A percentile compares a stretch with the other conserved stretches of the same genome.
Evolutionary conservation across 2,329 filamentous ascomycete genomes (phyloP).

Genomic region (Mariannaea sp.): DNA sequence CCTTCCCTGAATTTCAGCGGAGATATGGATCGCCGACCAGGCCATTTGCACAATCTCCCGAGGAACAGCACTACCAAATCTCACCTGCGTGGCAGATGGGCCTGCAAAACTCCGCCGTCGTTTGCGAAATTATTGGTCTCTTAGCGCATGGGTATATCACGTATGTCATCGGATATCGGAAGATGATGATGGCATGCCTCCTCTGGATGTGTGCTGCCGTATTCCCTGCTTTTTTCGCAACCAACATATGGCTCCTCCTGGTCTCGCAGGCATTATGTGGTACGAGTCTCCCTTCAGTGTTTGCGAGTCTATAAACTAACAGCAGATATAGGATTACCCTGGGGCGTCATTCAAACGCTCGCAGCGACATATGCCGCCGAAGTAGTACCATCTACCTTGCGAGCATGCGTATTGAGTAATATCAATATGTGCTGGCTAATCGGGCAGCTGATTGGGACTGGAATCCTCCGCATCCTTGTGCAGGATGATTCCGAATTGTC

Average conservation of each 20-base stretch:
- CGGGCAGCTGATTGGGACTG: conserved; percentile 43
- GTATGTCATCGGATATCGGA: conserved; percentile 40
- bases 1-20: conserved; percentile 23
- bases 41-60: no score
- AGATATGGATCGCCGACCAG: conserved; percentile 26
- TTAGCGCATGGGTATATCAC: conserved; percentile 26
- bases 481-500: conserved; percentile 7
- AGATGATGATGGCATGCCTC: conserved; percentile 57
- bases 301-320: no score
- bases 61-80: no score
- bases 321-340: conserved; percentile 27
- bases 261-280: conserved; percentile 4
- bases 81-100: conserved; percentile 26
- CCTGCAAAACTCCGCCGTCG: conserved; percentile 19
- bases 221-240: conserved; percentile 32
- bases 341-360: conserved; percentile 10
- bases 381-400: conserved; percentile 4
- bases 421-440: conserved; percentile 41
- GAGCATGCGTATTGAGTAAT: conserved; percentile 38
- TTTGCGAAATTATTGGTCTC: conserved; percentile 26
- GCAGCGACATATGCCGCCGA: conserved; percentile 16
- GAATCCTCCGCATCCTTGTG: conserved; percentile 41
- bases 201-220: conserved; percentile 33
- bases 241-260: conserved; percentile 12
- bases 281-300: no score